These are phyloP conservation scores for Aspergillus luchuensis DNA, from an alignment of 2,329 filamentous ascomycete species.

Conservation along the genomic window DNA sequence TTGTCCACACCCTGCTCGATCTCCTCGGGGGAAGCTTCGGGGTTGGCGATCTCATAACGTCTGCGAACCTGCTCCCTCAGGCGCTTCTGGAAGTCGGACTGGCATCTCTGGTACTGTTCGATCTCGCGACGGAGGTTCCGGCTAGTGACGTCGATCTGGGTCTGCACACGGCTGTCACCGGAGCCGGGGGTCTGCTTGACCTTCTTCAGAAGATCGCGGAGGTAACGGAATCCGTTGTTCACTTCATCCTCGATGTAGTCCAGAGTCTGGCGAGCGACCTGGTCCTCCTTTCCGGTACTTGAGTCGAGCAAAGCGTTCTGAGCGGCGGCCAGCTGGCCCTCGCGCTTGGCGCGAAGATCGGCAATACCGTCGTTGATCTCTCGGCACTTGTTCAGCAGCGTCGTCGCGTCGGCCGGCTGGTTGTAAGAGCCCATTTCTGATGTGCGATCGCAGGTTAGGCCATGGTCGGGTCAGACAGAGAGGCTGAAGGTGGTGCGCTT, in stretches of 20 bases:
- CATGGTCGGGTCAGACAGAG: not conserved
- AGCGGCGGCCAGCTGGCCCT: constrained; percentile 54
- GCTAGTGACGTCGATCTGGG: constrained; percentile 80
- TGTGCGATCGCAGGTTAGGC: not conserved
- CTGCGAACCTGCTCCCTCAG: constrained; percentile 81
- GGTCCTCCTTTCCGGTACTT: constrained; percentile 68
- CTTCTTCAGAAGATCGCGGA: constrained; percentile 76
- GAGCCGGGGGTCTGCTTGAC: constrained; percentile 82
- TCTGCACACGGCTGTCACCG: constrained; percentile 69
- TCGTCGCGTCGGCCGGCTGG: constrained; percentile 63
- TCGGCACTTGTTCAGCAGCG: constrained; percentile 80
- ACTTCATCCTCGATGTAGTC: constrained; percentile 75
- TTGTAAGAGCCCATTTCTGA: constrained; percentile 48
- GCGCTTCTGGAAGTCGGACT: constrained; percentile 77
- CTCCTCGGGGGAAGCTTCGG: constrained; percentile 77
- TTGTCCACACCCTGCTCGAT: constrained; percentile 76
- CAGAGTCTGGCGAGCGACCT: constrained; percentile 67
- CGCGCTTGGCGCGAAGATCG: constrained; percentile 65
- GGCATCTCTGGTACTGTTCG: constrained; percentile 76
- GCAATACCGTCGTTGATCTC: constrained; percentile 78
- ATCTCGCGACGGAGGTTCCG: constrained; percentile 78
- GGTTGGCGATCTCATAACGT: constrained; percentile 86
- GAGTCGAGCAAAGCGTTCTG: constrained; percentile 75
- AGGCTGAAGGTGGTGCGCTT: constrained; percentile 5
- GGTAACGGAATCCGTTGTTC: constrained; percentile 76